A percentile compares a stretch with the other conserved stretches of the same genome.
Evolutionary conservation across 2,329 filamentous ascomycete genomes (phyloP).

Genomic region (Chaetomium strumarium): DNA sequence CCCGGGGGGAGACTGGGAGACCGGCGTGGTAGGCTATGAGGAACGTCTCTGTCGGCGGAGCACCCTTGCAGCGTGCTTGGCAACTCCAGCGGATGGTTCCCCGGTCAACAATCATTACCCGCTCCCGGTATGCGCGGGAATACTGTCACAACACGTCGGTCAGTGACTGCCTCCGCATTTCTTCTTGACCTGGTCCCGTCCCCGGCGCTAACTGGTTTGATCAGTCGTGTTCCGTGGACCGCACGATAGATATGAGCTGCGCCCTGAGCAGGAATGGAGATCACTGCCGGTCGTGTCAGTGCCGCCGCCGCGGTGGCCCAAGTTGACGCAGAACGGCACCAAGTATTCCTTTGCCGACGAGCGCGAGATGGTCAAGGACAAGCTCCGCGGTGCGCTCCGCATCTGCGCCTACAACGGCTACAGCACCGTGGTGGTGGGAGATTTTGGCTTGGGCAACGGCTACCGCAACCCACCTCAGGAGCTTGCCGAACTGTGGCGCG

Average conservation of each 20-base stretch:
- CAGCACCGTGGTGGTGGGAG: constrained; percentile 53
- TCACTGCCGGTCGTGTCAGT: constrained; percentile 68
- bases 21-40: constrained; percentile 55
- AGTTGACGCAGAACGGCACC: constrained; percentile 60
- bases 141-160: constrained; percentile 64
- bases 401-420: constrained; percentile 60
- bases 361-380: constrained; percentile 64
- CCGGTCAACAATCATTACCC: constrained; percentile 56
- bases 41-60: constrained; percentile 70
- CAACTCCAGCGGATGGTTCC: constrained; percentile 50
- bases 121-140: constrained; percentile 62
- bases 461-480: constrained; percentile 61
- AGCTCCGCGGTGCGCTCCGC: constrained; percentile 63
- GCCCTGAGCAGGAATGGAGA: constrained; percentile 46
- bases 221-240: constrained; percentile 66
- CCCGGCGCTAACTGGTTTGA: not conserved
- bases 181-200: not conserved
- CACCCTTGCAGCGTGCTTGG: constrained; percentile 64
- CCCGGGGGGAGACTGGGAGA: constrained; percentile 74
- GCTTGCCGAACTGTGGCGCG: constrained; percentile 60
- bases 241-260: constrained; percentile 57
- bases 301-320: constrained; percentile 65
- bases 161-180: constrained; percentile 26
- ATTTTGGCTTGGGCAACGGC: constrained; percentile 59
- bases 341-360: constrained; percentile 69